phyloP scores from a whole-genome alignment of 2,329 filamentous ascomycete species.

The Sporothrix globosa region DNA sequence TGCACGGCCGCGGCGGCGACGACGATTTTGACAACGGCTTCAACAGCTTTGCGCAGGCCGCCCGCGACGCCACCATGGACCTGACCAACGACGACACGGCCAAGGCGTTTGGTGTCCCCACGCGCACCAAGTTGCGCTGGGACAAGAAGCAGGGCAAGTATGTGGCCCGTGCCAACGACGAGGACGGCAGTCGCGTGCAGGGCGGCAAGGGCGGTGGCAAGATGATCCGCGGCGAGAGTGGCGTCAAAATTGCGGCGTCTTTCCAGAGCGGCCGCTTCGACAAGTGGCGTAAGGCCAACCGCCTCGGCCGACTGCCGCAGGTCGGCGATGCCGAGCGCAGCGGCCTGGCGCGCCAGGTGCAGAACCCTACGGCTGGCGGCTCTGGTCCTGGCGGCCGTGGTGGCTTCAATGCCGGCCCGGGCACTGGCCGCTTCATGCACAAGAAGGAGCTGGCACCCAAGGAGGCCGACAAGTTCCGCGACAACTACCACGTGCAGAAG shows the following conservation, averaged over 20 bases:
- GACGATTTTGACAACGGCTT: conserved; percentile 58
- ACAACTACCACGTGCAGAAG: conserved; percentile 89
- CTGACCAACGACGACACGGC: conserved; percentile 84
- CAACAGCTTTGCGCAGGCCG: conserved; percentile 81
- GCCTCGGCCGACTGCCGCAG: conserved; percentile 74
- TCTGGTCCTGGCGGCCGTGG: conserved; percentile 32
- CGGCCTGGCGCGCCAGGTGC: conserved; percentile 41
- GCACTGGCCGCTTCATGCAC: conserved; percentile 72
- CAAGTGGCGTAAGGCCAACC: conserved; percentile 85
- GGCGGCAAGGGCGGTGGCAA: conserved; percentile 50
- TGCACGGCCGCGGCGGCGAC: conserved; percentile 59
- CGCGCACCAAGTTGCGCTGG: conserved; percentile 82
- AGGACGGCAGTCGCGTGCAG: conserved; percentile 73
- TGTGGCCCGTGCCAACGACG: conserved; percentile 87
- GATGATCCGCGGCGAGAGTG: conserved; percentile 85
- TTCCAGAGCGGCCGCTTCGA: conserved; percentile 96
- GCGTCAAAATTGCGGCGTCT: conserved; percentile 91
- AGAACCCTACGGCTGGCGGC: conserved; percentile 3
- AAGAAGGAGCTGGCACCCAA: conserved; percentile 87
- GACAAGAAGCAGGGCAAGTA: conserved; percentile 97
- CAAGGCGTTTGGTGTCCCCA: conserved; percentile 76
- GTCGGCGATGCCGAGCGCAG: conserved; percentile 78
- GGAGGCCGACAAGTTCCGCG: conserved; percentile 86
- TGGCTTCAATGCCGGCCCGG: conserved; percentile 41
- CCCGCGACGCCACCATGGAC: conserved; percentile 89